Conservation (phyloP, 2,329 filamentous ascomycete species). For the Penicillium brasilianum region DNA sequence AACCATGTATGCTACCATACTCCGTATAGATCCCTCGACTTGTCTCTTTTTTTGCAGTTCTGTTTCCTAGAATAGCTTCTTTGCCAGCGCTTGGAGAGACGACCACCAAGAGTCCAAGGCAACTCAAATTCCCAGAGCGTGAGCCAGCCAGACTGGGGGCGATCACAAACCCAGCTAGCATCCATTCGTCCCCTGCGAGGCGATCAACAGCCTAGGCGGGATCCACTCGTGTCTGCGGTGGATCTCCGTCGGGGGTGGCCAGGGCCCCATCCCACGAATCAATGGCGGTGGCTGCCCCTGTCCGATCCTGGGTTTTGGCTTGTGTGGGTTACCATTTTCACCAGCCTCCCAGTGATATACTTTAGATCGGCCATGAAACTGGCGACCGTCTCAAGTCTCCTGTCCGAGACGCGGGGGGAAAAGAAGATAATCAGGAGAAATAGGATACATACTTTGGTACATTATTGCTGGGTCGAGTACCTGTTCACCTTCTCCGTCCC, state of each 20-base stretch:
- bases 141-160: slow-evolving; percentile 3
- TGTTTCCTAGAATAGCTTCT: slow-evolving; percentile 1
- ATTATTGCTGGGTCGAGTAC: slow-evolving; percentile 19
- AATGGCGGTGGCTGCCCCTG: slow-evolving; percentile 8
- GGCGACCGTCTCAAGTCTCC: slow-evolving; percentile 29
- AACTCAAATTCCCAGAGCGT: neutral
- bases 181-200: slow-evolving; percentile 16
- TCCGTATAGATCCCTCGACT: neutral
- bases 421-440: neutral
- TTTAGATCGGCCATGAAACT: slow-evolving; percentile 26
- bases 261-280: slow-evolving; percentile 15
- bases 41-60: neutral
- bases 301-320: slow-evolving; percentile 4
- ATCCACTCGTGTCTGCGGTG: slow-evolving; percentile 16
- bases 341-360: slow-evolving; percentile 9
- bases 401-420: slow-evolving; percentile 26
- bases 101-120: neutral
- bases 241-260: slow-evolving; percentile 7
- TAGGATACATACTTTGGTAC: neutral
- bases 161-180: slow-evolving; percentile 16
- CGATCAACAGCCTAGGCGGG: slow-evolving; percentile 20
- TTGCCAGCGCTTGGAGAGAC: slow-evolving; percentile 2
- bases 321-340: neutral
- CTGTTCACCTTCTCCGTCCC: slow-evolving; percentile 12
- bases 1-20: neutral